Percentiles rank a stretch among this genome's conserved stretches.
Evolutionary conservation across 108 stramenopile genomes (phyloP).

Genomic region (Cyclotella kingstonii): DNA sequence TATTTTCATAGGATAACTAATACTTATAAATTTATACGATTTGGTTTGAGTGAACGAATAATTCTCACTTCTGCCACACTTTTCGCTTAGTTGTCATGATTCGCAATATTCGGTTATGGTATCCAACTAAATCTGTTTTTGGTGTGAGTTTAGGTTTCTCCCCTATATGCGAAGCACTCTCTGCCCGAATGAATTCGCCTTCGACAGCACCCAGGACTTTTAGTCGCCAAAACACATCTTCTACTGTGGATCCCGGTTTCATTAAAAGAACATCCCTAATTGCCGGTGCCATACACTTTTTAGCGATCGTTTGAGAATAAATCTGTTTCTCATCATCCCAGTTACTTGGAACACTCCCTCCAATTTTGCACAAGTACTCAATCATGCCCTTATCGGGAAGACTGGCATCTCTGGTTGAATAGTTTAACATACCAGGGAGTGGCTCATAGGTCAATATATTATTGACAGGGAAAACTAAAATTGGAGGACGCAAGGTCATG

Average conservation of each 20-base stretch:
- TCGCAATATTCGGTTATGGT: slow-evolving; percentile 66
- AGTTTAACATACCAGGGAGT: slow-evolving; percentile 55
- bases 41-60: too few species aligned
- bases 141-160: slow-evolving; percentile 67
- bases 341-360: slow-evolving; percentile 58
- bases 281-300: slow-evolving; percentile 14
- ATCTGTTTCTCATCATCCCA: slow-evolving; percentile 48
- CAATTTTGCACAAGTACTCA: slow-evolving; percentile 53
- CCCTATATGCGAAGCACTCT: slow-evolving; percentile 57
- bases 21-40: too few species aligned
- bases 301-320: slow-evolving; percentile 28
- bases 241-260: slow-evolving; percentile 87
- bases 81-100: slow-evolving; percentile 80
- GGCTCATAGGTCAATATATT: slow-evolving; percentile 70
- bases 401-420: slow-evolving; percentile 53
- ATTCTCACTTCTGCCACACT: slow-evolving; percentile 75
- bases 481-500: slow-evolving; percentile 55
- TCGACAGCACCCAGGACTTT: slow-evolving; percentile 69
- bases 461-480: slow-evolving; percentile 76
- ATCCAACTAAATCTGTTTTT: slow-evolving; percentile 54
- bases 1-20: too few species aligned
- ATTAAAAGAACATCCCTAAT: slow-evolving; percentile 74
- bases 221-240: slow-evolving; percentile 67
- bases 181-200: slow-evolving; percentile 86
- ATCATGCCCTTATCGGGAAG: slow-evolving; percentile 74